Evolutionary conservation across 139 green algal genomes (phyloP).

Genomic region (Chlamydomonas incerta): DNA sequence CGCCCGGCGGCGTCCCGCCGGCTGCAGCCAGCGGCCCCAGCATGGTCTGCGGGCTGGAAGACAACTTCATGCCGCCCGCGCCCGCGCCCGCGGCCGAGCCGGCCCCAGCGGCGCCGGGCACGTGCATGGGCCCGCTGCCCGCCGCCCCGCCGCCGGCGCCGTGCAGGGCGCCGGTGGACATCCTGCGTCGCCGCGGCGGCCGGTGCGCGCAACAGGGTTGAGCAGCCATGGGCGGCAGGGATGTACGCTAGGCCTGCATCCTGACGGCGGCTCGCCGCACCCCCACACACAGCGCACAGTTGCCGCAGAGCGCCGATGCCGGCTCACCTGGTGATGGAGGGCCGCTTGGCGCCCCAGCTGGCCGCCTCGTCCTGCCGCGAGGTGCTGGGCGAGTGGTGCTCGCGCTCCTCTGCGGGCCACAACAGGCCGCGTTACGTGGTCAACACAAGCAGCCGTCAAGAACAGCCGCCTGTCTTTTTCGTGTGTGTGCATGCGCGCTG

Average conservation of each 20-base stretch:
- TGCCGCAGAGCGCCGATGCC: too few relatives aligned
- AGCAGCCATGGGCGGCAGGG: too few relatives aligned
- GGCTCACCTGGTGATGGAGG: conserved; percentile 9
- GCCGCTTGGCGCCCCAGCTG: conserved; percentile 4
- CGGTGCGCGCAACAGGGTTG: too few relatives aligned
- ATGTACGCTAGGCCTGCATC: too few relatives aligned
- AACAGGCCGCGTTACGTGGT: too few relatives aligned
- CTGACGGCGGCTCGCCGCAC: too few relatives aligned
- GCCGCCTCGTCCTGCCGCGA: conserved; percentile 23
- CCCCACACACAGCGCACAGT: too few relatives aligned
- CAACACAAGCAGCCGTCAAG: too few relatives aligned
- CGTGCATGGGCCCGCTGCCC: too few relatives aligned
- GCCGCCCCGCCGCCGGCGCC: background rate
- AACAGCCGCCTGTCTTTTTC: too few relatives aligned
- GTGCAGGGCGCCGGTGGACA: background rate
- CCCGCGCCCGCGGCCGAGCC: background rate
- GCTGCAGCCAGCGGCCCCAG: background rate
- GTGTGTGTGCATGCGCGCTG: too few relatives aligned
- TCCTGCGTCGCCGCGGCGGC: background rate
- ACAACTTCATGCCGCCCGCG: background rate
- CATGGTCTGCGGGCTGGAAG: conserved; percentile 11
- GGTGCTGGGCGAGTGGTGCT: conserved; percentile 9
- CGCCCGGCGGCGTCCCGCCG: background rate
- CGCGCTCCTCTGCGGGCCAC: conserved; percentile 22
- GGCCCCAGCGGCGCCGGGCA: too few relatives aligned